phyloP scores from a whole-genome alignment of 371 early-diverging fungal genomes.

The Rhizopus sp. region DNA sequence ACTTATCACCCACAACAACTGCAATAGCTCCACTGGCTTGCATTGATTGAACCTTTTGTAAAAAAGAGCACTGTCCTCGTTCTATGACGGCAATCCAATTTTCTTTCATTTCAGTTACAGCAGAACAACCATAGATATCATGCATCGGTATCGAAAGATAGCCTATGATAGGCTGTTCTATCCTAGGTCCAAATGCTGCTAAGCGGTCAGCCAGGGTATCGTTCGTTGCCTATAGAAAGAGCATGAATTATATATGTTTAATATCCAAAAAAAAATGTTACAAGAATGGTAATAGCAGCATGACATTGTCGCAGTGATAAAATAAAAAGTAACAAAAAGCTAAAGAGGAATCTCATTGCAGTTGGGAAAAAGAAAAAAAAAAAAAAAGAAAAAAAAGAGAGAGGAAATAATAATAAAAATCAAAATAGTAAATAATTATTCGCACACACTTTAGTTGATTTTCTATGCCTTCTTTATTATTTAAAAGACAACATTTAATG shows the following conservation, averaged over 20 bases:
- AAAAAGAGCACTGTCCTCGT: conserved; percentile 86
- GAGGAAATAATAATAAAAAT: neutral
- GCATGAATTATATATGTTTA: neutral
- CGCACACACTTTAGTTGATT: no score
- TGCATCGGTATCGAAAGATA: conserved; percentile 38
- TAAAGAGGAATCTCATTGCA: neutral
- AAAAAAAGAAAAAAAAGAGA: neutral
- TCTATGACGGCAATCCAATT: conserved; percentile 86
- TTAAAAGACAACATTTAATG: no score
- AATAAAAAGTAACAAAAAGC: neutral
- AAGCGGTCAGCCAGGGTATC: conserved; percentile 65
- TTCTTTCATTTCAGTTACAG: conserved; percentile 25
- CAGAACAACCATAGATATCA: conserved; percentile 39
- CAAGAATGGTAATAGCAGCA: conserved; percentile 1
- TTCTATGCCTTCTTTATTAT: no score
- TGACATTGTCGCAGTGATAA: neutral
- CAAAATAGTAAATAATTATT: no score
- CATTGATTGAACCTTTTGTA: conserved; percentile 88
- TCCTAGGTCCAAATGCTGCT: conserved; percentile 72
- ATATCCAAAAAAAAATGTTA: neutral
- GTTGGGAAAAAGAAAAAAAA: neutral
- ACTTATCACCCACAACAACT: conserved; percentile 90
- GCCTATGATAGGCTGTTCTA: conserved; percentile 49
- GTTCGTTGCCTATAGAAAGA: conserved; percentile 49
- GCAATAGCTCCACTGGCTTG: conserved; percentile 84